Evolutionary conservation across 176 grass and related monocot species (phyloP).

Genomic region (Alopecurus myosuroides): DNA sequence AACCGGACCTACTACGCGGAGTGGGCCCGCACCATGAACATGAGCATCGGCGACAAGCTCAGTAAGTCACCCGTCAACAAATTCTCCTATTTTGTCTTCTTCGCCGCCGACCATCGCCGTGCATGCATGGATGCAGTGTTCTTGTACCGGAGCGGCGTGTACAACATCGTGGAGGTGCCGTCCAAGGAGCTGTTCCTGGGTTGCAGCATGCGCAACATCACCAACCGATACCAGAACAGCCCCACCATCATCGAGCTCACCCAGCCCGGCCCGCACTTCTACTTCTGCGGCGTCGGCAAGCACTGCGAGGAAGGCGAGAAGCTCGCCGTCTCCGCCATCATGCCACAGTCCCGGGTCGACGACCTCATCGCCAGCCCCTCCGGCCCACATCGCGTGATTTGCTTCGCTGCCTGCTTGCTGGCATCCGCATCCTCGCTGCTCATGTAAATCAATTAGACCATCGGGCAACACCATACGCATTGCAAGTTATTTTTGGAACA

Average conservation of each 20-base stretch:
- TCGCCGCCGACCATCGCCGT: neutral
- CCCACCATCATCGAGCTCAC: constrained; percentile 72
- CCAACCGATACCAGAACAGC: constrained; percentile 45
- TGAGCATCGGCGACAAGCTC: constrained; percentile 68
- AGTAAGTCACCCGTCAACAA: constrained; percentile 23
- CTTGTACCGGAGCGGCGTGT: constrained; percentile 55
- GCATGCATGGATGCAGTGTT: constrained; percentile 29
- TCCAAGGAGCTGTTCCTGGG: constrained; percentile 38
- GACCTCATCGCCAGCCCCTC: neutral
- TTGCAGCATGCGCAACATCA: constrained; percentile 62
- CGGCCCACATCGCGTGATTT: neutral
- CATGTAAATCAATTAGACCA: neutral
- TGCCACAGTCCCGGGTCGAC: neutral
- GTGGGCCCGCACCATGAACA: constrained; percentile 44
- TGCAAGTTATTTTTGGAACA: neutral
- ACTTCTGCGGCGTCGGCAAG: constrained; percentile 70
- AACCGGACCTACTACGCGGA: constrained; percentile 78
- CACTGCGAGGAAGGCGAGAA: constrained; percentile 86
- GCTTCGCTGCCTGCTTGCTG: neutral
- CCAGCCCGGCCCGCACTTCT: constrained; percentile 47
- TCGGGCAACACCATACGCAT: neutral
- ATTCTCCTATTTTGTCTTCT: neutral
- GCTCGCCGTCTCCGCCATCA: constrained; percentile 42
- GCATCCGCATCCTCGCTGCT: neutral
- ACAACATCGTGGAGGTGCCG: constrained; percentile 85